These are phyloP conservation scores for Solanum hybrid DNA, from an alignment of 305 asterid species.

Conservation along the genomic window DNA sequence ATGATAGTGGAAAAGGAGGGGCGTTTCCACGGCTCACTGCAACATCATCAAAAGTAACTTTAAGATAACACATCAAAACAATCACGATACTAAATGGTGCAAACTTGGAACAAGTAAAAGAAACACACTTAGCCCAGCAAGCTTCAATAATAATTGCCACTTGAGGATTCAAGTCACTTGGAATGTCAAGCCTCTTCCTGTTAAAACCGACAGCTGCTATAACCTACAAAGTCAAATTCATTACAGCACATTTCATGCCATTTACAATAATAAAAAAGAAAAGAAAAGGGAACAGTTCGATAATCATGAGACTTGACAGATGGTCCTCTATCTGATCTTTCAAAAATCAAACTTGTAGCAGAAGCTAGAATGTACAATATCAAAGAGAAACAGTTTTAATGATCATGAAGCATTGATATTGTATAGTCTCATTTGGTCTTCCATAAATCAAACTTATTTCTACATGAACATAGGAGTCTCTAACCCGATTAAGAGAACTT, in stretches of 20 bases:
- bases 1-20: slow-evolving; percentile 69
- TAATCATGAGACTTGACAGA: not conserved
- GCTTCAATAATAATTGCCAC: slow-evolving; percentile 62
- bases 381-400: not conserved
- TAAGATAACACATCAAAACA: not conserved
- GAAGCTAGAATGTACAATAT: not conserved
- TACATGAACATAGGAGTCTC: not conserved
- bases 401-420: not conserved
- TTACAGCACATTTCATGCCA: not conserved
- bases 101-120: slow-evolving; percentile 3
- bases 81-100: not conserved
- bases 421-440: not conserved
- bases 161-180: slow-evolving; percentile 58
- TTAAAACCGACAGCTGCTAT: slow-evolving; percentile 90
- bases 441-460: not conserved
- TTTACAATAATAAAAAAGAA: not conserved
- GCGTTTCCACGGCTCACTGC: slow-evolving; percentile 85
- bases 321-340: not conserved
- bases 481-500: not conserved
- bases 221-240: slow-evolving; percentile 37
- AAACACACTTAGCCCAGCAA: slow-evolving; percentile 87
- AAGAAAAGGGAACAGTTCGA: not conserved
- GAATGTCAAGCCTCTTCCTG: slow-evolving; percentile 76
- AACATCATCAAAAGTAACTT: slow-evolving; percentile 1
- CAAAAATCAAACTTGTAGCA: not conserved